phyloP scores from a whole-genome alignment of 2,329 filamentous ascomycete genomes.

The Botryotinia convoluta region DNA sequence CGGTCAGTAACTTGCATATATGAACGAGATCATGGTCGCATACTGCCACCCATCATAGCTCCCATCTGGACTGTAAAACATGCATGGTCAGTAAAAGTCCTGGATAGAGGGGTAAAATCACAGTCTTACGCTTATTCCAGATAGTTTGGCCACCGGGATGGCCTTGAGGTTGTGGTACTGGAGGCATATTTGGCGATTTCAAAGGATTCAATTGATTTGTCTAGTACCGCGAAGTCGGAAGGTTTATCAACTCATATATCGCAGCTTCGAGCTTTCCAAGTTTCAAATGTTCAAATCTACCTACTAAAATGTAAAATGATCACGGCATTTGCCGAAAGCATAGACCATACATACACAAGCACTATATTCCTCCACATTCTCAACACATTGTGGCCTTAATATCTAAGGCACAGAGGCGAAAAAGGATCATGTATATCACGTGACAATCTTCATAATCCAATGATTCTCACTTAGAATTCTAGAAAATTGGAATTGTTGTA shows the following conservation, averaged over 20 bases:
- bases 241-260: background rate
- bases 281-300: background rate
- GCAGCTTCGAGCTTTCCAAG: background rate
- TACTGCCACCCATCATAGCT: slow-evolving; percentile 97
- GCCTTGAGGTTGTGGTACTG: slow-evolving; percentile 19
- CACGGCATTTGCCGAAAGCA: slow-evolving; percentile 11
- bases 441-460: background rate
- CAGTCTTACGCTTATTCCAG: slow-evolving; percentile 19
- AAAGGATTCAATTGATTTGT: background rate
- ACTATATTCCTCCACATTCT: background rate
- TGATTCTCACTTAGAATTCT: background rate
- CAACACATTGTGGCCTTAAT: too few relatives aligned
- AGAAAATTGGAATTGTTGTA: background rate
- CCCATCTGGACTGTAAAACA: slow-evolving; percentile 86
- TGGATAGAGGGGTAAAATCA: slow-evolving; percentile 5
- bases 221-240: background rate
- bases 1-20: slow-evolving; percentile 11
- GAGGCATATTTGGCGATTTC: slow-evolving; percentile 12
- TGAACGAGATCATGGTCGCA: slow-evolving; percentile 42
- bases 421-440: background rate
- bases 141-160: slow-evolving; percentile 17
- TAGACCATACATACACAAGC: background rate
- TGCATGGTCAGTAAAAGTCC: slow-evolving; percentile 38
- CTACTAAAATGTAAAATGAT: background rate
- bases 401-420: background rate